Conservation (phyloP, 192 early-diverging fungal species). For the Chytriomyces hyalinus region DNA sequence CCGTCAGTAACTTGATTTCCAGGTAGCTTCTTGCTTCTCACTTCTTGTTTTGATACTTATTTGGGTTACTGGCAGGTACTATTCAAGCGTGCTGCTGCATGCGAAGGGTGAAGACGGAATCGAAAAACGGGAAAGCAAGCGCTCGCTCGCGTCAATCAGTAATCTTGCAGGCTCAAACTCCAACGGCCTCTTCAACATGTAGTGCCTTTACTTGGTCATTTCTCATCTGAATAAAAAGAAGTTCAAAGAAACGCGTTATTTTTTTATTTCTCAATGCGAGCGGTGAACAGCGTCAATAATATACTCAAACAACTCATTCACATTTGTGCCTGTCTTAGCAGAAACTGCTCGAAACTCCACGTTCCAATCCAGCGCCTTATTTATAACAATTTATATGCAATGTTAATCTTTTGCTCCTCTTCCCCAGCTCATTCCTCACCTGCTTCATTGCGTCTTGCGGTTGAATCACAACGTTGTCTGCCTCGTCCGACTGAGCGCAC, state of each 20-base stretch:
- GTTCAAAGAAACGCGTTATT: no score
- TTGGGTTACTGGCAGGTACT: conserved; percentile 8
- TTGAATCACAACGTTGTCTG: conserved; percentile 55
- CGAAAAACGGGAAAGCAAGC: not conserved
- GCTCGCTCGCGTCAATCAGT: conserved; percentile 6
- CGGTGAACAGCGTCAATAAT: conserved; percentile 21
- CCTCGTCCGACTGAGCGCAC: conserved; percentile 51
- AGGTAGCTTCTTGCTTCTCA: conserved; percentile 33
- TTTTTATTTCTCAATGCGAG: no score
- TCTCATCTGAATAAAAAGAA: no score
- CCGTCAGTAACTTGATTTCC: conserved; percentile 54
- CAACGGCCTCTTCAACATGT: conserved; percentile 18
- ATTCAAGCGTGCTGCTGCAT: conserved; percentile 37
- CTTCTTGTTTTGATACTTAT: conserved; percentile 1
- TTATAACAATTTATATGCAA: not conserved
- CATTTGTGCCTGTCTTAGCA: conserved; percentile 57
- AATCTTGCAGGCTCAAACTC: conserved; percentile 2
- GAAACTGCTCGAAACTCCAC: conserved; percentile 58
- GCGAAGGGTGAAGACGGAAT: conserved; percentile 11
- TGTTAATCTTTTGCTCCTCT: not conserved
- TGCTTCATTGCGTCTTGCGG: conserved; percentile 57
- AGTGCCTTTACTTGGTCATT: not conserved
- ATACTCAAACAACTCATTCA: conserved; percentile 59
- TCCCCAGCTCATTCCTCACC: conserved; percentile 22
- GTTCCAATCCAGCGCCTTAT: conserved; percentile 58